These are phyloP conservation scores for Wilcoxina mikolae DNA, from an alignment of 495 filamentous ascomycete genomes.

Conservation along the genomic window DNA sequence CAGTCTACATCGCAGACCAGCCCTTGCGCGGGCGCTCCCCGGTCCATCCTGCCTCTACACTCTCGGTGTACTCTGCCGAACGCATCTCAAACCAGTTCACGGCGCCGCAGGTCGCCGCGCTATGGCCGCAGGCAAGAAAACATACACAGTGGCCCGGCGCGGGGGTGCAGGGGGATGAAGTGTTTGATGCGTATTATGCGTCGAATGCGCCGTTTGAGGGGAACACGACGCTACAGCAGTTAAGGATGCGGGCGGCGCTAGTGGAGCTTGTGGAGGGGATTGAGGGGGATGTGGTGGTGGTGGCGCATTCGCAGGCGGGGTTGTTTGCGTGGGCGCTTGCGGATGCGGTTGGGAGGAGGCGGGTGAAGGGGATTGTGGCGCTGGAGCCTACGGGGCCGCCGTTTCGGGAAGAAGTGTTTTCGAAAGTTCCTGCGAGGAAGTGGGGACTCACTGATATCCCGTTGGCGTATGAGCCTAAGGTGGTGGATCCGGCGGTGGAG, in stretches of 20 bases:
- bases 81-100: conserved; percentile 30
- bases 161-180: conserved; percentile 33
- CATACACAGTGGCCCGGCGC: conserved; percentile 40
- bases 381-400: conserved; percentile 6
- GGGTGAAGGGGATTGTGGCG: conserved; percentile 1
- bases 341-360: not conserved
- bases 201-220: not conserved
- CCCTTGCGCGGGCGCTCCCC: conserved; percentile 34
- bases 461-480: not conserved
- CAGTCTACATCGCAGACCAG: conserved; percentile 36
- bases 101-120: conserved; percentile 29
- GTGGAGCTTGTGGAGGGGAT: not conserved
- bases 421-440: not conserved
- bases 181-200: conserved; percentile 30
- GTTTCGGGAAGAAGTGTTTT: not conserved
- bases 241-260: not conserved
- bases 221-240: conserved; percentile 1
- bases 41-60: not conserved
- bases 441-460: not conserved
- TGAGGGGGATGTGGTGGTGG: not conserved
- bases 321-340: not conserved
- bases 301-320: conserved; percentile 5
- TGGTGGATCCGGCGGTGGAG: not conserved
- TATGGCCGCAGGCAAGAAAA: conserved; percentile 34
- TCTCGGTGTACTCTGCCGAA: conserved; percentile 29